These are phyloP conservation scores for Neurospora sp. DNA, from an alignment of 495 filamentous ascomycete species.

Conservation along the genomic window DNA sequence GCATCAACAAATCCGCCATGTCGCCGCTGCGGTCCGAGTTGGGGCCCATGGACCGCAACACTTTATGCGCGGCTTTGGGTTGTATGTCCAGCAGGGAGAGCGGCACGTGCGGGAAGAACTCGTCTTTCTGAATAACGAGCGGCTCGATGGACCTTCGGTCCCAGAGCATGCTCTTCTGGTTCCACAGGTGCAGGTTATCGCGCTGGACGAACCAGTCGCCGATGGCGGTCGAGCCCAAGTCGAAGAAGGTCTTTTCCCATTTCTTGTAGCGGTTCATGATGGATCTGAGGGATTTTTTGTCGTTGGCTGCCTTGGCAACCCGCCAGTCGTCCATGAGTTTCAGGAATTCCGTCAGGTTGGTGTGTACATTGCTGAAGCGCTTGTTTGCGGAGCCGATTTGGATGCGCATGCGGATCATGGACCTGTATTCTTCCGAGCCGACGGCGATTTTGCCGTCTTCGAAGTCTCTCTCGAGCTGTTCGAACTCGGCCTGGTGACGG, in stretches of 20 bases:
- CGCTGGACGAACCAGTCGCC: constrained; percentile 21
- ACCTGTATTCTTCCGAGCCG: constrained; percentile 12
- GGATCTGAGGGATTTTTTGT: neutral
- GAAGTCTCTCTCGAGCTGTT: constrained; percentile 22
- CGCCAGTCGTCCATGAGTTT: neutral
- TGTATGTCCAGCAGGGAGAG: constrained; percentile 37
- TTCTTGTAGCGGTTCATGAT: constrained; percentile 3
- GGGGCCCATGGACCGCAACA: constrained; percentile 27
- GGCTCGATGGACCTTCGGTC: constrained; percentile 49
- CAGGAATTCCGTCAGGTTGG: constrained; percentile 12
- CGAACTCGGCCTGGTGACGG: constrained; percentile 20
- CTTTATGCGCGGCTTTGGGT: constrained; percentile 23
- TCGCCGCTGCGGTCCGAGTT: constrained; percentile 23
- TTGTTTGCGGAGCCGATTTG: constrained; percentile 17
- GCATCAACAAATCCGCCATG: constrained; percentile 27
- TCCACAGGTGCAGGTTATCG: constrained; percentile 37
- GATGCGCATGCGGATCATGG: constrained; percentile 10
- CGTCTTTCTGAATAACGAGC: constrained; percentile 37
- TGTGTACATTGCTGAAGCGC: constrained; percentile 13
- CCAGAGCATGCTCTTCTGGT: constrained; percentile 42
- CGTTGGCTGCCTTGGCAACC: neutral
- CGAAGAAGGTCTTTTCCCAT: constrained; percentile 1
- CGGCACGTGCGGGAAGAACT: constrained; percentile 44
- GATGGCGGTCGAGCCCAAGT: constrained; percentile 3
- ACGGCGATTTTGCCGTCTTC: constrained; percentile 5